Base-by-base conservation (phyloP, 768 basidiomycete genomes). In the Leucosporidium yakuticum region DNA sequence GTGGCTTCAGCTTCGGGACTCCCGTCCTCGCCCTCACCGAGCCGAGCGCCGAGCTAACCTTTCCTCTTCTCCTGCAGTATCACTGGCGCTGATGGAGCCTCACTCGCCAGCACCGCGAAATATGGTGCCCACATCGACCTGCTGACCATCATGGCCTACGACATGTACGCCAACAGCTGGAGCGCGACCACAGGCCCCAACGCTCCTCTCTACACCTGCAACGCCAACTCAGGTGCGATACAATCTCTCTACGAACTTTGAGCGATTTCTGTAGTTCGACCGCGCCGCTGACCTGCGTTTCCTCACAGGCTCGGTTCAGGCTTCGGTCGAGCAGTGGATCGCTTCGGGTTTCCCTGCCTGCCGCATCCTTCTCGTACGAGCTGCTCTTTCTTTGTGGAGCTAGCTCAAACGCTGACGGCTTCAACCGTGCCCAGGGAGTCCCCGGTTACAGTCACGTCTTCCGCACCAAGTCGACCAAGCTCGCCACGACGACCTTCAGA, bases 61-160 rank as follows among this genome's bases (percentile, higher is more conserved):
- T 14, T 54, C 12, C 25, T 4, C 7, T 7, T n/a, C 29, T 15
- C 51, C 23, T 19, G 12, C 21, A 54, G 53, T 6, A 25, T 70
- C 44, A 63, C 17, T n/a, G 69, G 65, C 8, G 32, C 69, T 3
- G 50, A 60, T 49, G 69, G 65, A 17, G 17, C 47, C 4, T 55
- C 47, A 9, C 39, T 70, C 5, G 56, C n/a, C 6, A 62, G 63
- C 39, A 5, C 47, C 4, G 53, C 56, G 2, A 34, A n/a, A 2
- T 70, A 63, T 34, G 69, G 62, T 0, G 9, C 9, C 2, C 56
- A 60, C 34, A 31, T 70, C 31, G 65, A 70, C 51, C 66, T 60
- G 47, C n/a, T 70, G 47, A 25, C 31, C 23, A 55, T 70, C 49
- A 70, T 70, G 69, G 63, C 62, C 29, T 70, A 70, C 34, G 69